Evolutionary conservation across 2,329 filamentous ascomycete species (phyloP).

Genomic region (Colletotrichum tamarilloi): DNA sequence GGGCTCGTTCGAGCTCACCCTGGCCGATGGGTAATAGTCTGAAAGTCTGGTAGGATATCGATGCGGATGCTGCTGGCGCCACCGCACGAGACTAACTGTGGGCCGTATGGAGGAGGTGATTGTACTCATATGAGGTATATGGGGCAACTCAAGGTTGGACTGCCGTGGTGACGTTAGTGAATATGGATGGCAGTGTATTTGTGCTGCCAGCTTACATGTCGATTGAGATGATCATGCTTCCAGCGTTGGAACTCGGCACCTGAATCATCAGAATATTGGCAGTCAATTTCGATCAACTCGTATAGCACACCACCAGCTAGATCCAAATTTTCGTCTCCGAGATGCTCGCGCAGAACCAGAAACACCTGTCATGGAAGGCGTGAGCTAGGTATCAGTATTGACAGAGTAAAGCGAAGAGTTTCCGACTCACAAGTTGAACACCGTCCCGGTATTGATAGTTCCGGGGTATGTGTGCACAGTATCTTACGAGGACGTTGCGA

Average conservation of each 20-base stretch:
- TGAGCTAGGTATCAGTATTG: background rate
- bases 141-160: slow-evolving; percentile 56
- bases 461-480: slow-evolving; percentile 55
- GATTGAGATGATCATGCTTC: slow-evolving; percentile 56
- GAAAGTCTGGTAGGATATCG: slow-evolving; percentile 54
- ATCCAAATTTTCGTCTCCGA: slow-evolving; percentile 57
- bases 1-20: slow-evolving; percentile 41
- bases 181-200: background rate
- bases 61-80: slow-evolving; percentile 50
- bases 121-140: slow-evolving; percentile 59
- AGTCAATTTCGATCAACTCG: slow-evolving; percentile 59
- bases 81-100: slow-evolving; percentile 48
- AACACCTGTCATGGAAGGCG: slow-evolving; percentile 47
- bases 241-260: slow-evolving; percentile 59
- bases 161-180: slow-evolving; percentile 36
- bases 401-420: background rate
- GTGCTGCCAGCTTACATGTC: slow-evolving; percentile 48
- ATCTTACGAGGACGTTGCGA: slow-evolving; percentile 56
- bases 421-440: slow-evolving; percentile 49
- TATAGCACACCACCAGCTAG: slow-evolving; percentile 57
- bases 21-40: slow-evolving; percentile 45
- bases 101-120: slow-evolving; percentile 54
- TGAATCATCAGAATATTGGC: slow-evolving; percentile 55
- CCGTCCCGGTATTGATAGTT: slow-evolving; percentile 60
- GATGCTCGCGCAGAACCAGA: slow-evolving; percentile 53